Base-by-base conservation (phyloP, 2,329 filamentous ascomycete genomes). In the Trichothecium sympodiale region DNA sequence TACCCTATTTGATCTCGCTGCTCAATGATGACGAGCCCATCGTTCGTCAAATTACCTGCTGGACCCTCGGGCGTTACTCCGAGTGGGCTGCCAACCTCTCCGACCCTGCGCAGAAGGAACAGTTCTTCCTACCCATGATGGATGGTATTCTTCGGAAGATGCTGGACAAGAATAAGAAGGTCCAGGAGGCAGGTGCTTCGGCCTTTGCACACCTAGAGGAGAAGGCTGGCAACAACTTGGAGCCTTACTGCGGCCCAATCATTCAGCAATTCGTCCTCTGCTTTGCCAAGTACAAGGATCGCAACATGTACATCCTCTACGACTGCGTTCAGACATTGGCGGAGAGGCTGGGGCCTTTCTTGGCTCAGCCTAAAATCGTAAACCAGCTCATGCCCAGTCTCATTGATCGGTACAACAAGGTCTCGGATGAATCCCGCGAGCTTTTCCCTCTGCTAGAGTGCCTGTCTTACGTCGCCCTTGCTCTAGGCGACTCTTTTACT, bases 271-370 rank as follows among this genome's bases (percentile, higher is more conserved):
- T 89, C 51, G 87, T 95, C 35, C 70, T 74, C 41, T 98, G 91
- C 59, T 98, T 98, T 60, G 74, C 69, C 36, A 87, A 83, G 60
- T 98, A 96, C 74, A 96, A 98, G 69, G 89, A 96, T 59, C 81
- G 86, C 51, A 98, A 98, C 64, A 95, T 96, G 77, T 95, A 93
- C 64, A 93, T 96, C 37, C 74, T 98, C 25, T 98, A 98, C 63
- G 91, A 98, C 61, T 96, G 91, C 57, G 85, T 98, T 25, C 91
- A 98, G 62, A 98, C 91, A 1, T 67, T 98, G 38, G 91, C 91
- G 4, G 91, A 98, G 57, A 82, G 86, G 51, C 82, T 96, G 37
- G 87, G 86, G 9, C 77, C 80, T 6, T 77, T 82, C 25, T 68
- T 98, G 44, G 82, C 86, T n/a, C 71, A 77, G 41, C 82, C 82